A percentile compares a stretch with the other conserved stretches of the same genome.
phyloP scores from a whole-genome alignment of 1,139 yeast genomes.

The Suzukiozyma palmioleophila region DNA sequence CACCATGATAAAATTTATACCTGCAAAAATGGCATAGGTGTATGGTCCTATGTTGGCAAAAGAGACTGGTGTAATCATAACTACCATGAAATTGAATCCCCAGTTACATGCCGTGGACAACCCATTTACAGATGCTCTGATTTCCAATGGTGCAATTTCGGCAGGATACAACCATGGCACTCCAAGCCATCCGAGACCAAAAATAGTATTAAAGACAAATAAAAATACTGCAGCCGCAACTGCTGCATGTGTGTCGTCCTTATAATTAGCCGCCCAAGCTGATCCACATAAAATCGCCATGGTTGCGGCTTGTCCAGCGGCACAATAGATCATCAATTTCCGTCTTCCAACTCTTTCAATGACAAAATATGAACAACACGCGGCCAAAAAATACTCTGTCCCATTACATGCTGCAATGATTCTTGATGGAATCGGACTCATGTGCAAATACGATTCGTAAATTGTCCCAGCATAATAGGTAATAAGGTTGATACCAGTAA shows the following conservation, averaged over 20 bases:
- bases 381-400: conserved; percentile 37
- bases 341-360: conserved; percentile 55
- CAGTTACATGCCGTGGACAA: conserved; percentile 10
- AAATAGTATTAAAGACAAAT: conserved; percentile 33
- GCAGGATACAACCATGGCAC: conserved; percentile 33
- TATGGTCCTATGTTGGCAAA: conserved; percentile 17
- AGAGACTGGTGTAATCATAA: conserved; percentile 17
- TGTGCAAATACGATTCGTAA: conserved; percentile 39
- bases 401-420: conserved; percentile 35
- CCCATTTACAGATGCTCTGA: conserved; percentile 16
- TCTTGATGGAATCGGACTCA: conserved; percentile 34
- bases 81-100: conserved; percentile 17
- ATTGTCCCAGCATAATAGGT: conserved; percentile 42
- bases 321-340: conserved; percentile 46
- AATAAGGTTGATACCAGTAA: conserved; percentile 17
- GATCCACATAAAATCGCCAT: conserved; percentile 30
- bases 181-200: conserved; percentile 29
- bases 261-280: conserved; percentile 22
- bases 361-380: conserved; percentile 39
- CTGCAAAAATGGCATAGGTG: conserved; percentile 17
- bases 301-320: conserved; percentile 40
- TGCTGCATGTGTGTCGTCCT: conserved; percentile 18
- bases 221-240: conserved; percentile 35
- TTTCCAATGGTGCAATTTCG: conserved; percentile 15
- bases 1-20: conserved; percentile 16